A percentile compares a stretch with the other conserved stretches of the same genome.
Conservation (phyloP, 345 rosid genomes). For the Populus tremula region DNA sequence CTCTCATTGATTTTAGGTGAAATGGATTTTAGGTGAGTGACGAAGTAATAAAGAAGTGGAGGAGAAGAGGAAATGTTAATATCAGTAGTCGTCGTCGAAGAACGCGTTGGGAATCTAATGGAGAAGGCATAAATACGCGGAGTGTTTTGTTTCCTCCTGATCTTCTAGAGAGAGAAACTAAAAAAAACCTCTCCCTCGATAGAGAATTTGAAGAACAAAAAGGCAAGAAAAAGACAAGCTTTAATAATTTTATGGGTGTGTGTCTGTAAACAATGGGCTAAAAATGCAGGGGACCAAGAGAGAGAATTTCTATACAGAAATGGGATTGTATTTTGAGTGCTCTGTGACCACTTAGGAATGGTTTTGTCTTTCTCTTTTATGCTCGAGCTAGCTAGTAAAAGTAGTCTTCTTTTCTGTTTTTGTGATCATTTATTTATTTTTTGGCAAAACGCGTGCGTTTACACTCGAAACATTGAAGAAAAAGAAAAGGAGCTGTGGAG, state of each 20-base stretch:
- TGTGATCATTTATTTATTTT: neutral
- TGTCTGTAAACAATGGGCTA: neutral
- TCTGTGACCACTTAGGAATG: slow-evolving; percentile 11
- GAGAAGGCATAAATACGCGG: slow-evolving; percentile 28
- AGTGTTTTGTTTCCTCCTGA: neutral
- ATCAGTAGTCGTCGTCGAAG: neutral
- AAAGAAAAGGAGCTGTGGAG: neutral
- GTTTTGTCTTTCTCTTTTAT: neutral
- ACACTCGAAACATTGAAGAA: neutral
- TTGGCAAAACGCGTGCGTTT: neutral
- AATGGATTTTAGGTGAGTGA: neutral
- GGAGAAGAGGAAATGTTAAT: slow-evolving; percentile 18
- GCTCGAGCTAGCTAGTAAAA: neutral
- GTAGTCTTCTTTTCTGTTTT: neutral
- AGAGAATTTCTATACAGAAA: neutral
- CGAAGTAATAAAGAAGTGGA: neutral
- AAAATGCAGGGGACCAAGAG: neutral
- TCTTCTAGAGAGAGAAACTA: neutral
- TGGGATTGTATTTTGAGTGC: neutral
- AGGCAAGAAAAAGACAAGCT: slow-evolving; percentile 19
- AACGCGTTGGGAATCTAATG: slow-evolving; percentile 32
- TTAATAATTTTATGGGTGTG: neutral
- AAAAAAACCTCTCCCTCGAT: neutral
- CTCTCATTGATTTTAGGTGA: slow-evolving; percentile 38
- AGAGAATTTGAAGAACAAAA: neutral